Base-by-base conservation (phyloP, 306 rosid genomes). In the Malus fusca region DNA sequence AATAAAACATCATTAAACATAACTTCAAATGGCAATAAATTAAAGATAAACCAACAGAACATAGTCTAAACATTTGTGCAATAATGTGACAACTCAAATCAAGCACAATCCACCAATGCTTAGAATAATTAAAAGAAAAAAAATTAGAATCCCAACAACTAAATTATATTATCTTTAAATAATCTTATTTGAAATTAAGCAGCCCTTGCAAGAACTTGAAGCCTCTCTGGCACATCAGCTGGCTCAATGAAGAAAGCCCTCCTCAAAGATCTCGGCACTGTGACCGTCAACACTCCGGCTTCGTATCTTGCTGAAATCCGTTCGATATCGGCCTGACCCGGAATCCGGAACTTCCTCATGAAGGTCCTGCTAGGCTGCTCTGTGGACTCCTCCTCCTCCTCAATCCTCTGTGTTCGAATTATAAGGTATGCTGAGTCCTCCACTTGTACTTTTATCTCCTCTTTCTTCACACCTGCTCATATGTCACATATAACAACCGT, bases 371-470 rank as follows among this genome's bases (percentile, higher is more conserved):
- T 15, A 5, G 55, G 55, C 15, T 85, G 74, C 73, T 79, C 86
- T 21, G 82, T 53, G 21, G 84, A 55, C 25, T 56, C 77, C 43
- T 78, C 93, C 71, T 88, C 77, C 35, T 78, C 93, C 71, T 88
- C 85, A 21, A 71, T 79, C 35, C 85, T 89, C 78, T 85, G 82
- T 5, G 95, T 89, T 78, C 90, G 82, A 66, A 93, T 93, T 19
- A 88, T 84, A 11, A 90, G 88, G 81, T 88, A 93, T 55, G 74
- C 84, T 26, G 96, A 93, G 66, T 89, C 93, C 84, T 88, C 97
- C 74, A 90, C 87, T 83, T 90, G 93, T 53, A 93, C 91, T 72
- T 79, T 93, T 4, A 89, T 80, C 33, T 89, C 96, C 83, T 90
- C 91, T 78, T 89, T 90, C 77, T 88, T 85, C 63, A 88, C 87